phyloP scores from a whole-genome alignment of 2,329 filamentous ascomycete genomes.

The Fusarium neocosmosporiellum region DNA sequence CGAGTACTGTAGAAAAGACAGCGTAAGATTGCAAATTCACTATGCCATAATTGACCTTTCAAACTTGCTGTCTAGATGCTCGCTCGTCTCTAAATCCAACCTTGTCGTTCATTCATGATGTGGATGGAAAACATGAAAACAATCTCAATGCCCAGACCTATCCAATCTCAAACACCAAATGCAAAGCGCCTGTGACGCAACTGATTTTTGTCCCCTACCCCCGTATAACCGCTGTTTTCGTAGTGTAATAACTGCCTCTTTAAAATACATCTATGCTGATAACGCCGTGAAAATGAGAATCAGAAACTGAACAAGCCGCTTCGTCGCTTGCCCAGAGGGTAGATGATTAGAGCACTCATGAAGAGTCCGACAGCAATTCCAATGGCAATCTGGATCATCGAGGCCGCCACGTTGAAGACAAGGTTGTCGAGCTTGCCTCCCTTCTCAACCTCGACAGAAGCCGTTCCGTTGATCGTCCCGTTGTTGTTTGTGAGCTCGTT shows the following conservation, averaged over 20 bases:
- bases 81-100: background rate
- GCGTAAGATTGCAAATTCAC: background rate
- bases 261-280: background rate
- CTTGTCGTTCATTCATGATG: constrained; percentile 12
- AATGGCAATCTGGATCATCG: constrained; percentile 65
- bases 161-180: constrained; percentile 8
- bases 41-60: background rate
- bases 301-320: constrained; percentile 63
- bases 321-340: constrained; percentile 61
- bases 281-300: constrained; percentile 16
- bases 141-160: background rate
- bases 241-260: background rate
- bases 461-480: constrained; percentile 49
- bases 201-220: background rate
- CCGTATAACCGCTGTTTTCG: background rate
- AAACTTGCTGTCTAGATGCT: background rate
- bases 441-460: constrained; percentile 36
- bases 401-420: constrained; percentile 59
- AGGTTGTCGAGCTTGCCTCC: constrained; percentile 48
- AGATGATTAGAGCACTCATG: constrained; percentile 60
- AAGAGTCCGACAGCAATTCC: constrained; percentile 64
- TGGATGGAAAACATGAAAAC: background rate
- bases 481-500: constrained; percentile 56
- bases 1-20: background rate
- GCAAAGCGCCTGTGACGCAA: constrained; percentile 1